Evolutionary conservation across 441 rosid genomes (phyloP).

Genomic region (Erodium texanum): DNA sequence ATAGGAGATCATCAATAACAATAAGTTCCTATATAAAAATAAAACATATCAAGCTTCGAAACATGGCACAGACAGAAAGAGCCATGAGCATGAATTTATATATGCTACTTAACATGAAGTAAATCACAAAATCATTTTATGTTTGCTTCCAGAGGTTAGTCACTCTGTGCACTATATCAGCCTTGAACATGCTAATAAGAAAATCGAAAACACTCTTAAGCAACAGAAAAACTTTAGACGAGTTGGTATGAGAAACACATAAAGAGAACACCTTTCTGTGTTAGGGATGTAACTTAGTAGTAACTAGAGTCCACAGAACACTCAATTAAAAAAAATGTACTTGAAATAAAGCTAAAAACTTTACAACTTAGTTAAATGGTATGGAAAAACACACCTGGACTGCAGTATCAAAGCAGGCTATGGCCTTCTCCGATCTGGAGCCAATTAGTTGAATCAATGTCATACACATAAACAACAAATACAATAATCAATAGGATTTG

Average conservation of each 20-base stretch:
- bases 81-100: neutral
- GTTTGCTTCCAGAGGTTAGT: neutral
- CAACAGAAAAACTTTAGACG: neutral
- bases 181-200: neutral
- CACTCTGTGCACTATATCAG: neutral
- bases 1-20: slow-evolving; percentile 80
- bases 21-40: slow-evolving; percentile 70
- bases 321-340: neutral
- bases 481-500: neutral
- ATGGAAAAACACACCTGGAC: slow-evolving; percentile 51
- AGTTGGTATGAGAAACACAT: too few relatives aligned
- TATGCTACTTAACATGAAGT: neutral
- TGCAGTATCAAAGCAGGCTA: slow-evolving; percentile 71
- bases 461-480: slow-evolving; percentile 7
- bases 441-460: slow-evolving; percentile 21
- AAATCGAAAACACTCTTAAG: neutral
- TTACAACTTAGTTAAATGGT: neutral
- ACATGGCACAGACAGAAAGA: neutral
- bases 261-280: too few relatives aligned
- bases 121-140: neutral
- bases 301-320: neutral
- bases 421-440: slow-evolving; percentile 45
- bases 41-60: too few relatives aligned
- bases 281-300: too few relatives aligned
- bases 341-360: neutral